Evolutionary conservation across 768 basidiomycete genomes (phyloP).

Genomic region (Pholiota molesta): DNA sequence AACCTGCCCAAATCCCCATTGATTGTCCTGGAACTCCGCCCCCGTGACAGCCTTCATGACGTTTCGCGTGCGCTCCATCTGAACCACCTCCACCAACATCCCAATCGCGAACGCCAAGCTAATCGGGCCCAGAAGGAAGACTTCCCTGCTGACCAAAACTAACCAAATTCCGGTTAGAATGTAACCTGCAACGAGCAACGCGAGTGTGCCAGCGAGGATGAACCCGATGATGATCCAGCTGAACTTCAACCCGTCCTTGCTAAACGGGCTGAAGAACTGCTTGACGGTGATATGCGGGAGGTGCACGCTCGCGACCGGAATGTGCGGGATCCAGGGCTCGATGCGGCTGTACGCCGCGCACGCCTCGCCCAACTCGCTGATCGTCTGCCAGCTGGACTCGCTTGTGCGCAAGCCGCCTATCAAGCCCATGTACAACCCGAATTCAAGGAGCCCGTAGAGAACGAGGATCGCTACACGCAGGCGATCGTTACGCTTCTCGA

Average conservation of each 20-base stretch:
- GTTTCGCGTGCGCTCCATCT: constrained; percentile 16
- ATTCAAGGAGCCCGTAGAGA: not conserved
- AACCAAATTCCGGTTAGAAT: not conserved
- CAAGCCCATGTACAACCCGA: not conserved
- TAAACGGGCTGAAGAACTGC: not conserved
- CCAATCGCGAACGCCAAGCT: not conserved
- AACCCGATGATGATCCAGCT: not conserved
- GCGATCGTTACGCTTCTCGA: not conserved
- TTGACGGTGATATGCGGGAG: not conserved
- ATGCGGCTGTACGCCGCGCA: not conserved
- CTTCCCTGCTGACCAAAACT: not conserved
- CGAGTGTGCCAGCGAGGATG: not conserved
- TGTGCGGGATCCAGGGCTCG: not conserved
- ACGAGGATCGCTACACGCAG: not conserved
- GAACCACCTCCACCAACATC: not conserved
- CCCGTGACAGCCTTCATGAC: constrained; percentile 18
- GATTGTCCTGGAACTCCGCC: constrained; percentile 15
- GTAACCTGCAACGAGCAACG: not conserved
- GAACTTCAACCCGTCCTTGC: not conserved
- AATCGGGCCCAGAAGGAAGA: not conserved
- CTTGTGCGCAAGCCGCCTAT: not conserved
- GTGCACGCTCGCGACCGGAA: not conserved
- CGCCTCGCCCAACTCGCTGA: not conserved
- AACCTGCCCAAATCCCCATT: constrained; percentile 22
- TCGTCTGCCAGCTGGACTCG: not conserved